Base-by-base conservation (phyloP, 179 eudicot species). In the Corrigiola litoralis region DNA sequence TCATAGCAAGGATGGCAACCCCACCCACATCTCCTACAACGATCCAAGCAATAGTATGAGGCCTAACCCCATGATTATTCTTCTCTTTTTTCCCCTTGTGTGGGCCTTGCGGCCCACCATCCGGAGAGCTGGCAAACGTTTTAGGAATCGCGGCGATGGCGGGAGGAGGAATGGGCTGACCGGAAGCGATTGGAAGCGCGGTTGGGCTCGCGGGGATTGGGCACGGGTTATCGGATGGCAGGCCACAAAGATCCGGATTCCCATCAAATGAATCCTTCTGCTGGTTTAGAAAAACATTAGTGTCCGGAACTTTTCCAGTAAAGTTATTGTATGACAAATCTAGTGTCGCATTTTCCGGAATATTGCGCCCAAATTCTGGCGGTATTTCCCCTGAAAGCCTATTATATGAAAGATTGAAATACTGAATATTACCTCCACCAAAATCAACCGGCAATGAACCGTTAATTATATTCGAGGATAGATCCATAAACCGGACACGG, bases 141-240 rank as follows among this genome's bases (percentile, higher is more conserved):
- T 76, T 87, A 1, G 98, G 96, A 34, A 92, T 80, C 12, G 87
- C 98, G 6, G 95, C 96, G 5, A 92, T 72, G 8, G 98, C 96
- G 6, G 96, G 95, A 0, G 97, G 79, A 0, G 96, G 80, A 16
- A 75, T 66, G 17, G 82, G 73, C 20, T 82, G 80, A 0, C n/a
- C 36, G 0, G 81, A 37, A 5, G 48, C 78, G 20, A 67, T 73
- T 0, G 95, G 92, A 0, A 66, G 70, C 4, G 74, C 42, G 0
- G 79, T 77, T 2, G 72, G 66, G 7, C 82, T 68, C 0, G 87
- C 72, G 1, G 83, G 85, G 42, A 82, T 73, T 17, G 73, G 68
- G 18, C 98, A 89, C 23, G 76, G 77, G 36, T 34, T 82, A 3
- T 65, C 63, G 38, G 81, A 25, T 23, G 92, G 95, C 28, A 44